Evolutionary conservation across 768 basidiomycete genomes (phyloP).

Genomic region (Mycena rebaudengoi): DNA sequence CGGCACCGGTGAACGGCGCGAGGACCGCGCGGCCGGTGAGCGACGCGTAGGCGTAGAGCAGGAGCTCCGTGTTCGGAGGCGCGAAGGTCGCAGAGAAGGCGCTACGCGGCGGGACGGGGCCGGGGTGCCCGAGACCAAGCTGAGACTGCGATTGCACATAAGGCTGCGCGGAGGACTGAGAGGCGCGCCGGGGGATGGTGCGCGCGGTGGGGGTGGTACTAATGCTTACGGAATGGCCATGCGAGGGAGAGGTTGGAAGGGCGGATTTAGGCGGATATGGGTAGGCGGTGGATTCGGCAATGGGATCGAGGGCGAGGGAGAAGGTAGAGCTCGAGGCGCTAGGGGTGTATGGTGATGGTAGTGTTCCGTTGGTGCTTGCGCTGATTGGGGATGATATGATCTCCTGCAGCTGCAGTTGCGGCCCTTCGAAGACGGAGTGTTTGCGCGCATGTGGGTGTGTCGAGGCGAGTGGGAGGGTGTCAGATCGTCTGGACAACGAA

Average conservation of each 20-base stretch:
- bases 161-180: not conserved
- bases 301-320: slow-evolving; percentile 57
- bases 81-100: slow-evolving; percentile 57
- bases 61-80: slow-evolving; percentile 65
- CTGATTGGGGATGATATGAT: slow-evolving; percentile 38
- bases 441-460: slow-evolving; percentile 85
- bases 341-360: slow-evolving; percentile 41
- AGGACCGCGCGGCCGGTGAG: slow-evolving; percentile 74
- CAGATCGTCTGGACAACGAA: slow-evolving; percentile 40
- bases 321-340: slow-evolving; percentile 57
- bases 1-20: slow-evolving; percentile 50
- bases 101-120: slow-evolving; percentile 40
- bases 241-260: slow-evolving; percentile 40
- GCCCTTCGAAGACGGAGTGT: slow-evolving; percentile 67
- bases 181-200: slow-evolving; percentile 30
- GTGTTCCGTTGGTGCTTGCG: slow-evolving; percentile 28
- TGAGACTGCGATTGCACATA: slow-evolving; percentile 30
- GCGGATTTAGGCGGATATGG: slow-evolving; percentile 47
- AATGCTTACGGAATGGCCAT: slow-evolving; percentile 29
- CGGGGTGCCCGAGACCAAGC: slow-evolving; percentile 57
- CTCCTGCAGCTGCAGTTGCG: slow-evolving; percentile 44
- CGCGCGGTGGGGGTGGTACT: slow-evolving; percentile 37
- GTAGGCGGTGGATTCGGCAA: slow-evolving; percentile 45
- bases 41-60: slow-evolving; percentile 88
- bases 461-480: slow-evolving; percentile 57